Base-by-base conservation (phyloP, 176 grass and related monocot species). In the Bothriochloa decipiens region DNA sequence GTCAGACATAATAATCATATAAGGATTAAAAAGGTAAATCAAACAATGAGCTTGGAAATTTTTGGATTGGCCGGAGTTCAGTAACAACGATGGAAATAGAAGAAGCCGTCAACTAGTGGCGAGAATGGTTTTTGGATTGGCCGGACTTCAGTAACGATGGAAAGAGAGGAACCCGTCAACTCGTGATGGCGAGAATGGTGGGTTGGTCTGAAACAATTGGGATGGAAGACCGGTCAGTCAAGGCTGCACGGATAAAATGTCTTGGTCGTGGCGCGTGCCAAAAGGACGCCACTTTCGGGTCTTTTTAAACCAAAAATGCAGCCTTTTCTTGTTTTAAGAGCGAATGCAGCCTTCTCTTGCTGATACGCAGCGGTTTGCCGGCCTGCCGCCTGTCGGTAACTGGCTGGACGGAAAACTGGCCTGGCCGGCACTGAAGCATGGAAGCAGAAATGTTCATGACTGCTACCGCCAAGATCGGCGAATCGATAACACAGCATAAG, bases 231-330 rank as follows among this genome's bases (percentile, higher is more conserved):
- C 16, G 39, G 15, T 49, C 63, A 57, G 73, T 7, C 15, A 13
- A 65, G 58, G 32, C n/a, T 52, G n/a, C 70, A 27, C 20, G 22
- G 39, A 22, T 20, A 66, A 72, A 49, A 72, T 45, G 4, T 13
- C 12, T 11, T 5, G 76, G 68, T 79, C 50, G 66, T 16, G 8
- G 58, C 46, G 68, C 68, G 75, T 74, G 81, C 45, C 43, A 5
- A 67, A 74, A 84, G 87, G 87, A 74, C 5, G 17, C n/a, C 15
- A 3, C 80, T 71, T 72, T 76, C 60, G 27, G 2, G 69, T 88
- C 87, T 68, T 84, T 88, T 84, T 11, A 39, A 60, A 74, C 81
- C 2, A 25, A 3, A 12, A 47, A 8, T 20, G 29, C 74, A 11
- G 42, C 52, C 52, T 22, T 57, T 6, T 53, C 5, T 53, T 0